Evolutionary conservation across 164 flowering plant species (phyloP), one percentile per base, ranked within the genome.

Genomic region (Protea cynaroides): DNA sequence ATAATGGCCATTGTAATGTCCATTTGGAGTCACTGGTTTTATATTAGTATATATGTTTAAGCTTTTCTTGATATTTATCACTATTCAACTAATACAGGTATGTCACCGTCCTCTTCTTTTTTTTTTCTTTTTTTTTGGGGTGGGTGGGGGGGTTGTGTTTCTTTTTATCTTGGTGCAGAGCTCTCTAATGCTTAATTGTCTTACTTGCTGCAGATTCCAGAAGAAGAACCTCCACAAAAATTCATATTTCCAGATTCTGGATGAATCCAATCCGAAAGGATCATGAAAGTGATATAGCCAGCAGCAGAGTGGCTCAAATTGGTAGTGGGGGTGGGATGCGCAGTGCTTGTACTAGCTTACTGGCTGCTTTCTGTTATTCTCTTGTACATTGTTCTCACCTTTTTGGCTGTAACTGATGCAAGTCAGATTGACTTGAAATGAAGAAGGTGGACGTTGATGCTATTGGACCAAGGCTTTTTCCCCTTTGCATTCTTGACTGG

Each of bases 191-290:
- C 24, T n/a, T 0, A 29, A 49, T 8, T n/a, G 51, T 25, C 51
- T 29, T n/a, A 38, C 37, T 25, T 44, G 38, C 44, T 61, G 21
- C 65, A 67, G 70, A 67, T 67, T 38, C 70, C 70, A 13, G 70
- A 67, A 54, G 70, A 51, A 61, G 65, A 22, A 15, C 70, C 70
- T 12, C 65, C 70, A 8, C 59, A 29, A 57, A 25, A 21, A 15
- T 66, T 19, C 21, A 15, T 66, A 18, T 66, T 8, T 40, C 46
- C 14, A 40, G 34, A 29, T 29, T 29, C 34, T 40, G 8, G 40
- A 12, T 40, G 46, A 40, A 40, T 9, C 13, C 14, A 40, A 3
- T 40, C 46, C 9, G 14, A 40, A 40, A 8, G 9, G 46, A 40
- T 40, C 1, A 40, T 40, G 46, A 40, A 8, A 40, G 8, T 40